phyloP scores from a whole-genome alignment of 371 early-diverging fungal species.

The Mucor racemosus region DNA sequence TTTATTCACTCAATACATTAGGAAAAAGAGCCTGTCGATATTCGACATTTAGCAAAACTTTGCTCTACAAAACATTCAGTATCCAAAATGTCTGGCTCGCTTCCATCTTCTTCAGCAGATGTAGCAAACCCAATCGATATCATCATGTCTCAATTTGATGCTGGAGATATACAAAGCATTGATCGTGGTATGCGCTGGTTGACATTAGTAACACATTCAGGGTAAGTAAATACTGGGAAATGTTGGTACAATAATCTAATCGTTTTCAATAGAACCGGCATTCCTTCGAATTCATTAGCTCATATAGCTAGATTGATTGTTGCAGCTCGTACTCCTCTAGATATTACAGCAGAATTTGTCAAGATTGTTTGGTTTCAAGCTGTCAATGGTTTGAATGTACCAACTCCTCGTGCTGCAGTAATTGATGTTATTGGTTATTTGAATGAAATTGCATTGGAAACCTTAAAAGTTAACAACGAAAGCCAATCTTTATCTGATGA shows the following conservation, averaged over 20 bases:
- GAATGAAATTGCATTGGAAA: slow-evolving; percentile 41
- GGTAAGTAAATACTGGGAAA: slow-evolving; percentile 32
- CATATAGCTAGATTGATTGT: slow-evolving; percentile 47
- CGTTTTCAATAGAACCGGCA: slow-evolving; percentile 37
- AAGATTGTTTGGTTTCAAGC: slow-evolving; percentile 58
- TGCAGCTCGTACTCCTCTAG: slow-evolving; percentile 30
- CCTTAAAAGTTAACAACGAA: slow-evolving; percentile 26
- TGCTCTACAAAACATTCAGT: slow-evolving; percentile 24
- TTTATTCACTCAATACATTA: slow-evolving; percentile 1
- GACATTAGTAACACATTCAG: slow-evolving; percentile 44
- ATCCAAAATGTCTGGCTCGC: background rate
- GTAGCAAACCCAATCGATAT: slow-evolving; percentile 39
- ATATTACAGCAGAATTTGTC: slow-evolving; percentile 39
- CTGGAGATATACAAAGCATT: slow-evolving; percentile 30
- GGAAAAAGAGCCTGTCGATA: slow-evolving; percentile 40
- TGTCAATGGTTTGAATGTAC: slow-evolving; percentile 35
- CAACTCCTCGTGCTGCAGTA: slow-evolving; percentile 38
- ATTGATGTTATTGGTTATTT: slow-evolving; percentile 49
- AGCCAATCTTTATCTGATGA: slow-evolving; percentile 28
- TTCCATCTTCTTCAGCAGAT: background rate
- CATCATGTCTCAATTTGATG: slow-evolving; percentile 37
- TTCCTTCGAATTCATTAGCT: slow-evolving; percentile 41
- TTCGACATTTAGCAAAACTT: slow-evolving; percentile 38
- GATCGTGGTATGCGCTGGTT: slow-evolving; percentile 55
- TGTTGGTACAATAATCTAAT: no score